Evolutionary conservation across 306 rosid genomes (phyloP).

Genomic region (Rubus parviflorus): DNA sequence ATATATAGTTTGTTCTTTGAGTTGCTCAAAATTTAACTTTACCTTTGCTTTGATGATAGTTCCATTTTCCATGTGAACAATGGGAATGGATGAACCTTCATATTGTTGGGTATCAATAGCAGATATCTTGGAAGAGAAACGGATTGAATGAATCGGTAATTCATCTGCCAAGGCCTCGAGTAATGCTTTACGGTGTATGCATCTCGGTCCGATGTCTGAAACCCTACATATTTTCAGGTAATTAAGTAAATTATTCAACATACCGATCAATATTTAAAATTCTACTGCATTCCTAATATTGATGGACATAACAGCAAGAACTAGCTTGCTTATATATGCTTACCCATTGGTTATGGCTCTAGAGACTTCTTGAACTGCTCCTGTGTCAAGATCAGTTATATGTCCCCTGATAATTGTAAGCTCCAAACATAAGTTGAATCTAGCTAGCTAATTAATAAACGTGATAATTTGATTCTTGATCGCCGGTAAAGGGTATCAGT

Average conservation of each 20-base stretch:
- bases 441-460: too few relatives aligned
- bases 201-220: not conserved
- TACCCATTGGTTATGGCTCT: not conserved
- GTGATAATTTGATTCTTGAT: too few relatives aligned
- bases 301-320: not conserved
- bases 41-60: conserved; percentile 27
- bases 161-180: conserved; percentile 18
- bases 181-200: conserved; percentile 12
- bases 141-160: conserved; percentile 15
- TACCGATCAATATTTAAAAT: not conserved
- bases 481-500: too few relatives aligned
- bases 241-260: too few relatives aligned
- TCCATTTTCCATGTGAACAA: conserved; percentile 23
- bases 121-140: conserved; percentile 17
- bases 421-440: too few relatives aligned
- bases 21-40: not conserved
- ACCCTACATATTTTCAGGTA: not conserved
- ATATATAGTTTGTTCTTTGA: not conserved
- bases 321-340: too few relatives aligned
- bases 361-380: conserved; percentile 8
- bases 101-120: conserved; percentile 1
- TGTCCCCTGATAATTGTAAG: not conserved
- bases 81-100: conserved; percentile 1
- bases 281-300: too few relatives aligned
- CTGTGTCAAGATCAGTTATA: conserved; percentile 2